phyloP scores from a whole-genome alignment of 148 eudicot genomes.

The Spergularia bocconei region DNA sequence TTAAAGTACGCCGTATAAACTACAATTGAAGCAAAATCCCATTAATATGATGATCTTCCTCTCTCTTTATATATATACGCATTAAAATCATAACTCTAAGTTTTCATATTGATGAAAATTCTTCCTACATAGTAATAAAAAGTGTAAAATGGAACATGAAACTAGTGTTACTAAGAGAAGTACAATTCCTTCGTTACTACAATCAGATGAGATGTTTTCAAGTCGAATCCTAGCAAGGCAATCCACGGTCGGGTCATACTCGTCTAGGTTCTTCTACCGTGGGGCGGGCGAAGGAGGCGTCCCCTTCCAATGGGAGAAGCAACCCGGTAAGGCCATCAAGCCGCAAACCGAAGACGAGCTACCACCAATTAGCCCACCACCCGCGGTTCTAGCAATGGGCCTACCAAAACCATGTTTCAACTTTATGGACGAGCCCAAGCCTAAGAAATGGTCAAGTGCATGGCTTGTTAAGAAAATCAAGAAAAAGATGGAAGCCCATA shows the following conservation, averaged over 20 bases:
- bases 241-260: slow-evolving; percentile 33
- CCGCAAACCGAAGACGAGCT: slow-evolving; percentile 34
- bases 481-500: not conserved
- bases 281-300: slow-evolving; percentile 41
- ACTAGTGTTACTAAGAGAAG: not conserved
- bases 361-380: slow-evolving; percentile 60
- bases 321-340: slow-evolving; percentile 59
- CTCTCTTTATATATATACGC: slow-evolving; percentile 6
- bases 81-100: not conserved
- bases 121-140: not conserved
- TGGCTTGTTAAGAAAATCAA: slow-evolving; percentile 29
- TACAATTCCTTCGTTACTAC: slow-evolving; percentile 7
- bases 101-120: not conserved
- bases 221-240: slow-evolving; percentile 36
- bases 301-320: slow-evolving; percentile 69
- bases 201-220: slow-evolving; percentile 21
- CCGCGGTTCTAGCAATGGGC: slow-evolving; percentile 39
- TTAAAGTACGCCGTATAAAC: not conserved
- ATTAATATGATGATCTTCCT: not conserved
- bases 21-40: slow-evolving; percentile 9
- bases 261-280: slow-evolving; percentile 43
- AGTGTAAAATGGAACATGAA: slow-evolving; percentile 15
- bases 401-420: slow-evolving; percentile 36
- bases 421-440: slow-evolving; percentile 16
- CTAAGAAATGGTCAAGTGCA: slow-evolving; percentile 29